Conservation (phyloP, 257 asterid species). For the Plantago major region DNA sequence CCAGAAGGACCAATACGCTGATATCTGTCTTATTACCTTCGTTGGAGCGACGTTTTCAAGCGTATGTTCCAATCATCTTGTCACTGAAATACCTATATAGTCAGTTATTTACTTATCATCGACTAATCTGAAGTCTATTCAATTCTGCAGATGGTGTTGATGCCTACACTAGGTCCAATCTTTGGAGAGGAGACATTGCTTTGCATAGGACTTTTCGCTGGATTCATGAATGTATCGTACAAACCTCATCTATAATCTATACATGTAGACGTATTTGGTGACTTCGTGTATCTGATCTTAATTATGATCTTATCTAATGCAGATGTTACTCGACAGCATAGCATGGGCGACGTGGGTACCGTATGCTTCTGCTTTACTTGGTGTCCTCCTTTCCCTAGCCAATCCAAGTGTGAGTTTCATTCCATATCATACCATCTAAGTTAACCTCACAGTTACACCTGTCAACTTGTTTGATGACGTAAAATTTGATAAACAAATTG, state of each 20-base stretch:
- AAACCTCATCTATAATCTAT: neutral
- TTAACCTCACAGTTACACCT: neutral
- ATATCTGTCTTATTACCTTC: slow-evolving; percentile 26
- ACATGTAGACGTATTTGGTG: neutral
- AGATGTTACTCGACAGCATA: slow-evolving; percentile 61
- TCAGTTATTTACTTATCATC: neutral
- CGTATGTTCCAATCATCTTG: slow-evolving; percentile 17
- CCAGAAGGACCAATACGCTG: slow-evolving; percentile 42
- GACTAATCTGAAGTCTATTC: neutral
- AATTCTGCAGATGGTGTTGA: slow-evolving; percentile 36
- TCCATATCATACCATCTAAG: neutral
- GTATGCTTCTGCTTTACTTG: slow-evolving; percentile 44
- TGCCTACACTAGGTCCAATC: slow-evolving; percentile 49
- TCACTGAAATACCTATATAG: neutral
- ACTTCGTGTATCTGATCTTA: slow-evolving; percentile 4
- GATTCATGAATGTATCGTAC: slow-evolving; percentile 33
- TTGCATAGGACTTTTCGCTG: slow-evolving; percentile 40
- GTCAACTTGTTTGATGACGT: too few species aligned
- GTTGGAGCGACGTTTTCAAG: slow-evolving; percentile 36
- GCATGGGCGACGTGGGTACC: slow-evolving; percentile 79
- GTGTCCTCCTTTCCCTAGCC: slow-evolving; percentile 37
- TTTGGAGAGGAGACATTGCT: slow-evolving; percentile 52
- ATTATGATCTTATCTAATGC: slow-evolving; percentile 26
- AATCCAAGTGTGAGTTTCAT: slow-evolving; percentile 52
- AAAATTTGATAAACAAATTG: neutral